Base-by-base conservation (phyloP, 768 basidiomycete genomes). In the Rhodotorula babjevae region DNA sequence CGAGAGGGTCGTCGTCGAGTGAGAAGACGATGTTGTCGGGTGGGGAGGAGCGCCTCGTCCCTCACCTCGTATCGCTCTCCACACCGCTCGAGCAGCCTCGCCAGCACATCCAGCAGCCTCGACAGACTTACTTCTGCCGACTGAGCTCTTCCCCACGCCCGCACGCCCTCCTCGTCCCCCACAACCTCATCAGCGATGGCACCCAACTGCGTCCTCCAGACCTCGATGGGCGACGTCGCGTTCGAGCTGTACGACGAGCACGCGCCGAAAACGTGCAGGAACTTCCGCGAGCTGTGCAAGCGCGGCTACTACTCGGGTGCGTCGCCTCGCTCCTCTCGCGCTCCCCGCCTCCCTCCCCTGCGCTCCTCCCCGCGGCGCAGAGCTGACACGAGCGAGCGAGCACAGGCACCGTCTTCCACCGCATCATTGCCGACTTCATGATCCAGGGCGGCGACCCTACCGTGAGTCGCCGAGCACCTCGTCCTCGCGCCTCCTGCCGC, bases 351-450 rank as follows among this genome's bases (percentile, higher is more conserved):
- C 12, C 2, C 7, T 18, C 31, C 29, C 25, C 42, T 46, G 36
- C 29, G 57, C 29, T 47, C 55, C n/a, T 33, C 33, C 10, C 3
- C 29, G 21, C 25, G 7, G 2, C n/a, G 40, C 14, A 16, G 15
- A 10, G n/a, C 46, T 19, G 9, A 58, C 36, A 5, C 36, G 16
- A 16, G 23, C 3, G 3, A 3, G 0, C 12, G 10, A 36, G 8
- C 25, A 6, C 93, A 76, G 87, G 87, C 31, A 86, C 91, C 9
- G 79, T 91, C 61, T 97, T 96, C 79, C 95, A 97, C 83, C 88
- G 95, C 49, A 89, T 98, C 76, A 89, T 98, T 29, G 78, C 94
- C 89, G 93, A 94, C 80, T 97, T 97, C 79, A 97, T 97, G 95
- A 88, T 96, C 25, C 95, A 99, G 83, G 88, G 82, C 23, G 74